Evolutionary conservation across 225 moss, liverwort and hornwort genomes (phyloP), one percentile per base, ranked within the genome.

Genomic region (Straminergon stramineum): DNA sequence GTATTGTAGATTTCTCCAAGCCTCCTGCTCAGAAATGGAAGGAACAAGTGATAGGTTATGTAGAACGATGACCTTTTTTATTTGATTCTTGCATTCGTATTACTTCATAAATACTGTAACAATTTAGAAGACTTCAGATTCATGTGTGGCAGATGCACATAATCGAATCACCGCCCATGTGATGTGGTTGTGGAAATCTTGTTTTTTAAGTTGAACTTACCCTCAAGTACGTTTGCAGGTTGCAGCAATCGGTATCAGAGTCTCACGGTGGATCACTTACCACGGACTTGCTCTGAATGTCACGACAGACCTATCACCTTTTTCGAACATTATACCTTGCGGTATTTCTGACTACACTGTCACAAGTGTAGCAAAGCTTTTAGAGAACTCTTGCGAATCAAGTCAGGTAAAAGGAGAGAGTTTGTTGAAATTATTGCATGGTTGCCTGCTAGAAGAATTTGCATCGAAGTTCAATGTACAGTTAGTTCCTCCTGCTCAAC

Each of bases 231-330:
- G 62, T 83, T 79, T 88, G 82, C 95, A 98, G 92, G 96, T 98
- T 87, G 98, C 98, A 73, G 97, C 97, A 61, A 96, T 97, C 79
- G 98, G 98, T 56, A 91, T 97, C 39, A 92, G 96, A 75, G 98
- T 96, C 57, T 96, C 95, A 24, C 87, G 96, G 88, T 98, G 98
- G 98, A 96, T 97, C 74, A 98, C 96, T 34, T 96, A 97, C 88
- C 98, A 98, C 84, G 97, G 97, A 66, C 94, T 98, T 39, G 96
- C 97, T 65, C 81, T 98, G 78, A 98, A 98, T 86, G 97, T 96
- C 57, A 96, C 90, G 86, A 94, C 96, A 35, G 96, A 97, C 70
- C 92, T 98, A 35, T 86, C 93, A 10, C 96, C 96, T 55, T 97
- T 96, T 81, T 92, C 92, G 45, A 93, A 95, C 70, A 97, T 98